Evolutionary conservation across 2,329 filamentous ascomycete species (phyloP).

Genomic region (Fusarium secorum): DNA sequence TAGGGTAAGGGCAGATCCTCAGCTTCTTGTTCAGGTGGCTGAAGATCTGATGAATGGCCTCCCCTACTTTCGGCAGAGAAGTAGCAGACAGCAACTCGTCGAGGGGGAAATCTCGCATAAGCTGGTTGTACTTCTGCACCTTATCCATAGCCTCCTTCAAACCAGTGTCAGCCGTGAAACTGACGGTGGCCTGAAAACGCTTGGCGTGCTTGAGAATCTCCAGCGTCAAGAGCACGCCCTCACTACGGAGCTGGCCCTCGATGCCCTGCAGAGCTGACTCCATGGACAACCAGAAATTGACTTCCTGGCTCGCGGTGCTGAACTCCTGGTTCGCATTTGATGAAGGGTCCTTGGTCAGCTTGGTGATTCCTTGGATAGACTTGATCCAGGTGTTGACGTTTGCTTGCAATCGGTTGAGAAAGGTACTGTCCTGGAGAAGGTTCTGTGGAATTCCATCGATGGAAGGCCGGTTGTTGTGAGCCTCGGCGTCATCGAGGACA

Average conservation of each 20-base stretch:
- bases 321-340: conserved; percentile 63
- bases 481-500: conserved; percentile 79
- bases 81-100: conserved; percentile 94
- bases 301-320: conserved; percentile 89
- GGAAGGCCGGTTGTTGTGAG: conserved; percentile 71
- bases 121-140: conserved; percentile 97
- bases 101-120: conserved; percentile 97
- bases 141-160: conserved; percentile 95
- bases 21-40: conserved; percentile 97
- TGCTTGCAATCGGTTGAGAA: conserved; percentile 92
- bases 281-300: conserved; percentile 99
- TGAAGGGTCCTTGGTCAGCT: conserved; percentile 84
- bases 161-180: conserved; percentile 94
- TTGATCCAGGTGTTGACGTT: conserved; percentile 99
- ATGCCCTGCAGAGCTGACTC: conserved; percentile 92
- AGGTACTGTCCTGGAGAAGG: conserved; percentile 86
- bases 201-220: conserved; percentile 97
- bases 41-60: conserved; percentile 90
- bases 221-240: conserved; percentile 88
- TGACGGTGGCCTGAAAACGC: conserved; percentile 96
- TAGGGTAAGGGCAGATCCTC: conserved; percentile 93
- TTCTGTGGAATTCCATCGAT: conserved; percentile 79
- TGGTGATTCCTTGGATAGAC: conserved; percentile 95
- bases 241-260: conserved; percentile 84
- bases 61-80: conserved; percentile 85